Percentiles rank a stretch among this genome's conserved stretches.
Evolutionary conservation across 1,139 yeast genomes (phyloP).

Genomic region (Saccharomycopsis crataegensis): DNA sequence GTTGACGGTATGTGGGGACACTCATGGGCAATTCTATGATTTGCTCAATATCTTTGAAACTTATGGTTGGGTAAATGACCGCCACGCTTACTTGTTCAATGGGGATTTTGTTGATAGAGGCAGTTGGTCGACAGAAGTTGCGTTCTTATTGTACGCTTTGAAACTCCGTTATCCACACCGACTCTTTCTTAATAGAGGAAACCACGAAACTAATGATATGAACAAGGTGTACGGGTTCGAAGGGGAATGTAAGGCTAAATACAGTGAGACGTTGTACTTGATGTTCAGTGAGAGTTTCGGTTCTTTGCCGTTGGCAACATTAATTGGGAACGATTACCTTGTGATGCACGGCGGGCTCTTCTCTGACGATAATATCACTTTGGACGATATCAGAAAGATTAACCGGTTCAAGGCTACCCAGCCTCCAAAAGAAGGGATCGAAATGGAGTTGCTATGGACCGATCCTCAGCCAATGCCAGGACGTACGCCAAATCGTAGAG

Average conservation of each 20-base stretch:
- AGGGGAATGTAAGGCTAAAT: conserved; percentile 91
- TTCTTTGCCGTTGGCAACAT: conserved; percentile 77
- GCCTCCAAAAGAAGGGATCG: conserved; percentile 86
- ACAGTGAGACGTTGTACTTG: conserved; percentile 73
- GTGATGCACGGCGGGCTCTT: conserved; percentile 96
- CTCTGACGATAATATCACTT: conserved; percentile 62
- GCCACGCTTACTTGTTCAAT: conserved; percentile 77
- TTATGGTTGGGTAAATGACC: conserved; percentile 58
- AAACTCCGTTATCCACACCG: conserved; percentile 72
- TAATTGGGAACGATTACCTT: conserved; percentile 68
- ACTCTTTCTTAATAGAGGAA: conserved; percentile 81
- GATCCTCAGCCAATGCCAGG: conserved; percentile 84
- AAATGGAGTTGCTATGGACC: conserved; percentile 97
- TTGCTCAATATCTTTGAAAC: conserved; percentile 67
- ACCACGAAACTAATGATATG: conserved; percentile 96
- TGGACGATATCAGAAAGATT: conserved; percentile 66
- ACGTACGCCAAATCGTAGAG: conserved; percentile 84
- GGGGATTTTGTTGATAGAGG: conserved; percentile 99
- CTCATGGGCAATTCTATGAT: conserved; percentile 95
- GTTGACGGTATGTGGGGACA: conserved; percentile 91
- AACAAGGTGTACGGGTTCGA: conserved; percentile 94
- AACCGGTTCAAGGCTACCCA: conserved; percentile 61
- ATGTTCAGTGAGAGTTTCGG: conserved; percentile 85
- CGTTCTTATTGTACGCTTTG: conserved; percentile 68
- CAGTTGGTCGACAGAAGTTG: conserved; percentile 97